Base-by-base conservation (phyloP, 139 green algal genomes). In the Chlorella sp. region DNA sequence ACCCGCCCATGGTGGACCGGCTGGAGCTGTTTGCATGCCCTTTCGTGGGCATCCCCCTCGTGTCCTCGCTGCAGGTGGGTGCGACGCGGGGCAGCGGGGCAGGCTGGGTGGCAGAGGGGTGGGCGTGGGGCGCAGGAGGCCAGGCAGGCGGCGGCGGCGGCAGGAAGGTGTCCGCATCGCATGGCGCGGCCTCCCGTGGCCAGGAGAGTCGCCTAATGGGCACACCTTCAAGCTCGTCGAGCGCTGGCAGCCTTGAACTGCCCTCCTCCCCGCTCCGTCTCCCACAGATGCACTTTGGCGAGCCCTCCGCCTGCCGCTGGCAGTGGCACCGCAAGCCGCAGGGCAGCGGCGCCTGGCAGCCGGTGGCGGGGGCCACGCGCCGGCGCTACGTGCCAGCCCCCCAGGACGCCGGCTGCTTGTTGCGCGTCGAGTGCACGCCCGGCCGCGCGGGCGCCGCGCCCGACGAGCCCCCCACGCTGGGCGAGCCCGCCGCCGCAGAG, bases 371-470 rank as follows among this genome's bases (percentile, higher is more conserved):
- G 3, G 90, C 82, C 59, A 63, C 29, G 21, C 51, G 23, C 19
- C 77, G 74, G 43, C 36, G 69, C 53, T 97, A 94, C 79, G 86
- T 75, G 0, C 92, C 92, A 2, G 71, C 45, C 1, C 36, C 71
- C 0, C 75, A 73, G 0, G 92, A 97, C 62, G 64, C 86, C 23
- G 90, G 87, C 15, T 85, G 72, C 71, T 31, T 78, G 25, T 80
- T 96, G 70, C 76, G 87, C 0, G 86, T 93, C 23, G 71, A 84
- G 51, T 94, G 90, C 76, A 90, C 76, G 0, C 92, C 92, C 4
- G 84, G 53, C 11, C 29, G 59, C 12, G 5, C 19, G 43, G 33
- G 29, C 19, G 3, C 2, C 29, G 41, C 17, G n/a, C 36, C 36
- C 25, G 35, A 33, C 11, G 29, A 17, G 25, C 25, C n/a, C 31